Conservation (phyloP, 495 filamentous ascomycete species). For the Neurospora terricola region DNA sequence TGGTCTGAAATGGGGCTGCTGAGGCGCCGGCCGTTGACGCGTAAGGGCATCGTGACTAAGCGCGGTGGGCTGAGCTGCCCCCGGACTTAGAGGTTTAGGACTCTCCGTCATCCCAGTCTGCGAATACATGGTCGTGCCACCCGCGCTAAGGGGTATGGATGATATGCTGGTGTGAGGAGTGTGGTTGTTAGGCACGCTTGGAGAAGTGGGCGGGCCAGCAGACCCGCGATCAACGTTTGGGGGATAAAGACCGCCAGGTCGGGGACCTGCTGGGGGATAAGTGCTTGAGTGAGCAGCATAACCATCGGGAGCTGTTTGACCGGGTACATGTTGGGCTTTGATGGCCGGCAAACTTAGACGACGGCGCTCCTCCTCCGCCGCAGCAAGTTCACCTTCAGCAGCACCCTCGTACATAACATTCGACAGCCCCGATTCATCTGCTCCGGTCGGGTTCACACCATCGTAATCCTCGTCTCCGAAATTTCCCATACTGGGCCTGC, state of each 20-base stretch:
- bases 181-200: conserved; percentile 30
- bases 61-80: conserved; percentile 50
- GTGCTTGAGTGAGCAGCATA: conserved; percentile 48
- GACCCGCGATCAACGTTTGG: conserved; percentile 43
- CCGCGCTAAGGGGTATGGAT: conserved; percentile 36
- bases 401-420: conserved; percentile 62
- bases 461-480: conserved; percentile 73
- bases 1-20: conserved; percentile 49
- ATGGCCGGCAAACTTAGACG: conserved; percentile 60
- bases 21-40: conserved; percentile 56
- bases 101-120: conserved; percentile 72
- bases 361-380: conserved; percentile 40
- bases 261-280: conserved; percentile 61
- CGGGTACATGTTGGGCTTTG: conserved; percentile 56
- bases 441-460: conserved; percentile 40
- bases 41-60: conserved; percentile 46
- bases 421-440: conserved; percentile 67
- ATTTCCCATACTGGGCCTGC: conserved; percentile 76
- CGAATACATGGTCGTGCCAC: conserved; percentile 53
- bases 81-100: conserved; percentile 77
- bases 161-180: conserved; percentile 39
- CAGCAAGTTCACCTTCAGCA: conserved; percentile 32
- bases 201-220: conserved; percentile 45
- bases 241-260: conserved; percentile 49
- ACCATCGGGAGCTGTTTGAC: conserved; percentile 33